Conservation (phyloP, 176 grass and related monocot genomes). For the Saccharum officinarum region DNA sequence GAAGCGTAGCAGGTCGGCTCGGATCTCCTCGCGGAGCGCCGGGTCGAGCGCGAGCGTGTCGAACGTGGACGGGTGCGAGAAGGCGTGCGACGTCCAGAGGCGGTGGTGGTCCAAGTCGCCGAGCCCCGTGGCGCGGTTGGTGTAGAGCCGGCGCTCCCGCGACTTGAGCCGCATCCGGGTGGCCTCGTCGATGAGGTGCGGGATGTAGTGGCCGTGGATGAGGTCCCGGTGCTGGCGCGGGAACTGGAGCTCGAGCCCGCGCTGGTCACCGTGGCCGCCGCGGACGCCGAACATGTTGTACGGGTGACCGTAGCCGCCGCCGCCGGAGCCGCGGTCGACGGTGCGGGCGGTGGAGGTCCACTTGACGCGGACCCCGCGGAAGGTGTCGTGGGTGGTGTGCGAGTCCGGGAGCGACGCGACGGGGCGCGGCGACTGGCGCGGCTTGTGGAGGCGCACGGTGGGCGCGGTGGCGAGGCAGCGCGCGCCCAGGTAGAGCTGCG, state of each 20-base stretch:
- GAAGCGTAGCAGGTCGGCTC: slow-evolving; percentile 63
- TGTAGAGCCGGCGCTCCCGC: slow-evolving; percentile 58
- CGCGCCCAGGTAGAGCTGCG: slow-evolving; percentile 55
- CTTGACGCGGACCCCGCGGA: slow-evolving; percentile 42
- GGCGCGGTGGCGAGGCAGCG: slow-evolving; percentile 53
- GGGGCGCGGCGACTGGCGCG: slow-evolving; percentile 24
- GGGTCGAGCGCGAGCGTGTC: slow-evolving; percentile 72
- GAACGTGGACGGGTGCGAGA: slow-evolving; percentile 66
- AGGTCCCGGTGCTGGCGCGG: slow-evolving; percentile 37
- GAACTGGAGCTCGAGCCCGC: slow-evolving; percentile 55
- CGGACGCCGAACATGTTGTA: neutral
- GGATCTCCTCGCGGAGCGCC: slow-evolving; percentile 45
- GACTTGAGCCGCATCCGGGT: slow-evolving; percentile 37
- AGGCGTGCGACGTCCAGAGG: slow-evolving; percentile 52
- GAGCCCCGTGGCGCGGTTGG: slow-evolving; percentile 43
- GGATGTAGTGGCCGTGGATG: slow-evolving; percentile 53
- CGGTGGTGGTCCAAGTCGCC: slow-evolving; percentile 50
- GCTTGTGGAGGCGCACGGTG: slow-evolving; percentile 60
- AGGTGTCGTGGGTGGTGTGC: slow-evolving; percentile 59
- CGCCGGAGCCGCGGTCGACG: neutral
- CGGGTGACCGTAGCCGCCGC: neutral
- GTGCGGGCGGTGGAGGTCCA: slow-evolving; percentile 59
- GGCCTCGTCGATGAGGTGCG: slow-evolving; percentile 48
- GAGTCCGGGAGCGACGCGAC: slow-evolving; percentile 57
- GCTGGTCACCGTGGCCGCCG: slow-evolving; percentile 24